Conservation (phyloP, 2,329 filamentous ascomycete species). For the Coniochaeta sp. region DNA sequence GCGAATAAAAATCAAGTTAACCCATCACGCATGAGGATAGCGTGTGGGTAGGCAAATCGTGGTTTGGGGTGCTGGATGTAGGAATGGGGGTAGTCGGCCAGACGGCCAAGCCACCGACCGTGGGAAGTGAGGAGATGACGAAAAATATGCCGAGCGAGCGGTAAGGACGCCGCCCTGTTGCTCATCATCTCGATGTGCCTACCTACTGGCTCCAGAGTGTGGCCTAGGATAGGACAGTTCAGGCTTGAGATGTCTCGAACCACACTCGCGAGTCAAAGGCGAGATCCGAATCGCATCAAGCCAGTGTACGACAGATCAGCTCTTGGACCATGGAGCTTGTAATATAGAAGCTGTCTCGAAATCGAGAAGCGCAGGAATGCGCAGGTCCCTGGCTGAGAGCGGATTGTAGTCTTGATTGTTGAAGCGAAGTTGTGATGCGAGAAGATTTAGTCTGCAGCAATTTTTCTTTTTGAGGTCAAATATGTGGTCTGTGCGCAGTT, state of each 20-base stretch:
- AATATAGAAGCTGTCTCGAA: neutral
- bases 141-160: neutral
- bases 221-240: neutral
- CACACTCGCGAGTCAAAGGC: neutral
- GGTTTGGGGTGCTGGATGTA: constrained; percentile 26
- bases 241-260: neutral
- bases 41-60: constrained; percentile 57
- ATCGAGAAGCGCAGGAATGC: neutral
- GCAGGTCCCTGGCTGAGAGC: neutral
- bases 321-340: neutral
- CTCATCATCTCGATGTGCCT: neutral
- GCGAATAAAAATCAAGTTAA: constrained; percentile 51
- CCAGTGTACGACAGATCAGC: neutral
- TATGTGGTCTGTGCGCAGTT: neutral
- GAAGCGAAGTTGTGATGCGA: neutral
- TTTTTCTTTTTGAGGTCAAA: neutral
- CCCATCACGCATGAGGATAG: constrained; percentile 50
- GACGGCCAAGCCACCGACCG: neutral
- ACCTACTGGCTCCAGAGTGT: neutral
- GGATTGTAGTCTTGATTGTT: neutral
- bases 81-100: neutral
- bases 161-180: neutral
- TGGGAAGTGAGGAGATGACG: neutral
- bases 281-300: neutral
- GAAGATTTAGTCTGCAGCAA: neutral